Evolutionary conservation across 176 grass and related monocot species (phyloP), one percentile per base, ranked within the genome.

Genomic region (Tuctoria greenei): DNA sequence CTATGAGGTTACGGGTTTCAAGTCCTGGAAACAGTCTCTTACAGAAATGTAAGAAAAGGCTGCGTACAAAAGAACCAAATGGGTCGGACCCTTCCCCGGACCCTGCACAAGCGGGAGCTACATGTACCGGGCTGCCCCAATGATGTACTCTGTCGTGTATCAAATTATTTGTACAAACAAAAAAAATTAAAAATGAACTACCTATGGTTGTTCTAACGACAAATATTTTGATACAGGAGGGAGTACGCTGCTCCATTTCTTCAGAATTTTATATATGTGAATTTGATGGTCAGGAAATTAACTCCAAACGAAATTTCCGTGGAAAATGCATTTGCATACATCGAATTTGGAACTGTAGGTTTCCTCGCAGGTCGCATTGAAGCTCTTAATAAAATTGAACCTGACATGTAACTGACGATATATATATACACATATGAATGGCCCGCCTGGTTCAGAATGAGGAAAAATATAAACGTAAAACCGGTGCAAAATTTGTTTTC

Each of bases 401-500:
- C 20, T 25, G 36, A 31, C n/a, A n/a, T 47, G 15, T 2, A 37
- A 67, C 62, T 35, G 37, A 37, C 34, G 26, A 74, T 45, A 8
- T 5, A 84, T 5, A 84, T 64, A 61, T 64, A 24, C 38, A 70
- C 73, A 26, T 10, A 14, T 5, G 57, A 60, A 14, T 28, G 24
- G 28, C 12, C 57, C 11, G 2, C 11, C 25, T 28, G 51, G 1
- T 0, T 16, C 12, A 16, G 12, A 47, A 4, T 47, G 47, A 51
- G 12, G 14, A 58, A 66, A 45, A 2, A 83, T 70, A 41, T 54
- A 54, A 47, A 69, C 81, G 77, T 59, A 28, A 49, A 41, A 60
- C 12, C 25, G 39, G 16, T 31, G 28, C 31, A 16, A 52, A 50
- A 2, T 44, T 20, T 5, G 3, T 42, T 34, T 77, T 56, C 63